Evolutionary conservation across 495 filamentous ascomycete genomes (phyloP), one percentile per base, ranked within the genome.

Genomic region (Gamarada debralockiae): DNA sequence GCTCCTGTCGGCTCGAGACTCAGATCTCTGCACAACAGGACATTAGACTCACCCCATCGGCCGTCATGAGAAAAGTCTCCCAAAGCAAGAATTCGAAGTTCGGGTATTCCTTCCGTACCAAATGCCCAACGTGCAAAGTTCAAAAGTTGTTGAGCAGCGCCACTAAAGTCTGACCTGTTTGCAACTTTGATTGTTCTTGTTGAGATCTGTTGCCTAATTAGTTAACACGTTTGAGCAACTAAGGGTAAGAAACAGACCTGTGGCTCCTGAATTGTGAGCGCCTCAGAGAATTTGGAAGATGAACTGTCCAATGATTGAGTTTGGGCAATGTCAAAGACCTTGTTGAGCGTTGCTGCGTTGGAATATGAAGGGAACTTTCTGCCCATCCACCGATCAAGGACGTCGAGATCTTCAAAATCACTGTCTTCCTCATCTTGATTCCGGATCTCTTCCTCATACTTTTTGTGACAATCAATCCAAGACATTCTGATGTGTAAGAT

Each of bases 61-160:
- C 39, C 39, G 7, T 8, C 9, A 22, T 43, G 7, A 15, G 39
- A 43, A 22, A 43, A 43, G 39, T 43, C 39, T 10, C 39, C 39
- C 17, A 43, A 10, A n/a, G 31, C 31, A 7, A 43, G 39, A 10
- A 43, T 43, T 22, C 17, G 14, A 7, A 22, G 39, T 7, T 43
- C 17, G 7, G 39, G 39, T 18, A 43, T 7, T 7, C 39, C 39
- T 7, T 43, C 39, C 17, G 9, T 7, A 22, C 39, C 20, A 22
- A 48, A 96, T 81, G 0, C 91, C 96, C 63, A 34, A 8, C 31
- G 31, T 8, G n/a, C 31, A n/a, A 34, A 34, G 31, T 34, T n/a
- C 8, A 34, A n/a, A 34, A 34, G n/a, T 8, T 34, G 8, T 8
- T 8, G 31, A 34, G 31, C n/a, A 34, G 31, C 31, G 8, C 31